phyloP scores from a whole-genome alignment of 139 green algal species.

The Trebouxia sp. region DNA sequence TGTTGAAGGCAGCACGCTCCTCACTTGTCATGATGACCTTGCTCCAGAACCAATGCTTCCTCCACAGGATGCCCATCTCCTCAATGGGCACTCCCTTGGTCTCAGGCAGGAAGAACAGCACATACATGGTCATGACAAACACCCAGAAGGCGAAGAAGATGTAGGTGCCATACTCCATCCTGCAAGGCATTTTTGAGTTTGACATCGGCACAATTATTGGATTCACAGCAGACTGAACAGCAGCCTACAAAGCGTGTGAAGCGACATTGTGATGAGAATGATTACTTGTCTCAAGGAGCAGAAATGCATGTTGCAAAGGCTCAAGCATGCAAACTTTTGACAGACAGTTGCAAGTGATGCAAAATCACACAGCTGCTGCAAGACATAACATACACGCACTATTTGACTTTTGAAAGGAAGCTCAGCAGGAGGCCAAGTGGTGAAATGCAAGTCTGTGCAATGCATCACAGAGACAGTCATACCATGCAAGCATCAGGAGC shows the following conservation, averaged over 20 bases:
- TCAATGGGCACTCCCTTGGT: conserved; percentile 64
- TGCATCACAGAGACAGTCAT: too few species aligned
- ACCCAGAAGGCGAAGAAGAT: conserved; percentile 61
- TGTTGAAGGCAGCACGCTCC: conserved; percentile 21
- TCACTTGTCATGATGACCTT: conserved; percentile 25
- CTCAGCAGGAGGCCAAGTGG: too few species aligned
- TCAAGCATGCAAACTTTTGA: too few species aligned
- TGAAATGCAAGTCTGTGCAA: too few species aligned
- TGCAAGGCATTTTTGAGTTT: conserved; percentile 50
- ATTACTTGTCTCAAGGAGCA: too few species aligned
- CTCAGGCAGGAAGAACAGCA: conserved; percentile 58
- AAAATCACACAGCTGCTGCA: too few species aligned
- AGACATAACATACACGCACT: too few species aligned
- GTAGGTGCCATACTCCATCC: conserved; percentile 58
- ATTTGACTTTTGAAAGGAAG: too few species aligned
- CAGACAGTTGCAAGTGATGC: background rate
- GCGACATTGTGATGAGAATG: too few species aligned
- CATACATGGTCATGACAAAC: conserved; percentile 58
- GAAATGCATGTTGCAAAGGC: too few species aligned
- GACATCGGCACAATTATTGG: background rate
- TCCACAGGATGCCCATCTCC: conserved; percentile 50
- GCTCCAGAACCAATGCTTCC: conserved; percentile 30
- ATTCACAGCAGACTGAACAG: too few species aligned
- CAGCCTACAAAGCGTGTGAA: too few species aligned
- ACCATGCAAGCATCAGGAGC: background rate